Evolutionary conservation across 345 rosid genomes (phyloP).

Genomic region (Populus tremula): DNA sequence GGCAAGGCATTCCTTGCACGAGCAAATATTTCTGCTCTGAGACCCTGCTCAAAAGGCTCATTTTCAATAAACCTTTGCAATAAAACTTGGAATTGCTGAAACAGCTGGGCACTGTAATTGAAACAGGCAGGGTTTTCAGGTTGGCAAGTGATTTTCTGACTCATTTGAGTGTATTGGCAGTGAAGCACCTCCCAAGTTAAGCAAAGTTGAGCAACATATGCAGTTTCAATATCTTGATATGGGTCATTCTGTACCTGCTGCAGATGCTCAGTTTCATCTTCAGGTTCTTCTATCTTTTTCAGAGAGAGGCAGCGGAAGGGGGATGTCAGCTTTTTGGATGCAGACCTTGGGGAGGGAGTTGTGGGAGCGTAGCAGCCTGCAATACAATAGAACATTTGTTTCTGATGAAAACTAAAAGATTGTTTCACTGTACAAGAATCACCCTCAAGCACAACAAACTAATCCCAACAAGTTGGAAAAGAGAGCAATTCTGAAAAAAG

Average conservation of each 20-base stretch:
- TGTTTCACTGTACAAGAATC: background rate
- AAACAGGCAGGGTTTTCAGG: conserved; percentile 58
- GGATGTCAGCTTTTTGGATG: conserved; percentile 74
- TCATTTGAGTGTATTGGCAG: conserved; percentile 79
- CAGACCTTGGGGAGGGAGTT: conserved; percentile 79
- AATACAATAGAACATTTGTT: background rate
- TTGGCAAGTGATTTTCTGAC: conserved; percentile 64
- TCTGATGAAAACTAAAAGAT: background rate
- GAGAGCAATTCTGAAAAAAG: no score
- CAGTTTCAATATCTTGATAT: conserved; percentile 71
- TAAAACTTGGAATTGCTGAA: conserved; percentile 87
- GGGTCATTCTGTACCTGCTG: conserved; percentile 47
- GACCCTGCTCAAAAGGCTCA: conserved; percentile 84
- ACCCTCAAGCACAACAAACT: no score
- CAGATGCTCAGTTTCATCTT: conserved; percentile 60
- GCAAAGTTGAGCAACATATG: conserved; percentile 92
- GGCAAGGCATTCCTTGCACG: conserved; percentile 76
- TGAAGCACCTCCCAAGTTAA: conserved; percentile 98
- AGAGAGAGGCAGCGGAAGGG: conserved; percentile 85
- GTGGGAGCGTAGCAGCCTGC: conserved; percentile 10
- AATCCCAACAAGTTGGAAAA: no score
- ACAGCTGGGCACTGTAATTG: conserved; percentile 76
- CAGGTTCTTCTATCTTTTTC: conserved; percentile 64
- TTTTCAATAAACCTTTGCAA: conserved; percentile 88
- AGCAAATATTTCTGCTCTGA: conserved; percentile 64